phyloP scores from a whole-genome alignment of 495 filamentous ascomycete genomes.

The Tuber magnatum region DNA sequence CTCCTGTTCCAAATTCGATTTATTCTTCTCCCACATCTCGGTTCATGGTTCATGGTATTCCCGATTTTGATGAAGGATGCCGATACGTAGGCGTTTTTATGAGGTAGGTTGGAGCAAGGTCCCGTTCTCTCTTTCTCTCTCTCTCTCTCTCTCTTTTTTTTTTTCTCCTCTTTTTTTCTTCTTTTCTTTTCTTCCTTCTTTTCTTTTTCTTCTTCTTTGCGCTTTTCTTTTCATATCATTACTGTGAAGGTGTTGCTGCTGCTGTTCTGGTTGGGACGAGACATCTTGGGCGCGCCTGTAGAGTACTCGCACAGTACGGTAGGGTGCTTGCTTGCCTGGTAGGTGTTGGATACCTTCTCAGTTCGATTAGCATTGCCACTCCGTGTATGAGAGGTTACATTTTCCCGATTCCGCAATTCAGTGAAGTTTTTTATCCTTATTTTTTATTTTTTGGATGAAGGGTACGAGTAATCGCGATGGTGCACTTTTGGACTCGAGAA shows the following conservation, averaged over 20 bases:
- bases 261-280: neutral
- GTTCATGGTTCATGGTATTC: slow-evolving; percentile 12
- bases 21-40: neutral
- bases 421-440: neutral
- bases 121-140: neutral
- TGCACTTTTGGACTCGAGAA: neutral
- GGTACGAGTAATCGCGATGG: neutral
- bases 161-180: neutral
- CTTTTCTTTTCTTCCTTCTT: neutral
- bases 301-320: too few species aligned
- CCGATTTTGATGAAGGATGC: slow-evolving; percentile 28
- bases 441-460: too few species aligned
- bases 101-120: slow-evolving; percentile 12
- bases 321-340: neutral
- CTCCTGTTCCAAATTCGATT: neutral
- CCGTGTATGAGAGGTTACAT: neutral
- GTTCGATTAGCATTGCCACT: neutral
- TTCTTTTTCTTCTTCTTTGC: too few species aligned
- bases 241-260: neutral
- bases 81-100: slow-evolving; percentile 24
- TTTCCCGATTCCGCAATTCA: neutral
- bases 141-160: neutral
- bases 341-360: slow-evolving; percentile 1
- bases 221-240: neutral
- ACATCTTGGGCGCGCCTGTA: slow-evolving; percentile 1